A percentile compares a stretch with the other conserved stretches of the same genome.
These are phyloP conservation scores for Zostera marina DNA, from an alignment of 116 monocot genomes.

Conservation along the genomic window DNA sequence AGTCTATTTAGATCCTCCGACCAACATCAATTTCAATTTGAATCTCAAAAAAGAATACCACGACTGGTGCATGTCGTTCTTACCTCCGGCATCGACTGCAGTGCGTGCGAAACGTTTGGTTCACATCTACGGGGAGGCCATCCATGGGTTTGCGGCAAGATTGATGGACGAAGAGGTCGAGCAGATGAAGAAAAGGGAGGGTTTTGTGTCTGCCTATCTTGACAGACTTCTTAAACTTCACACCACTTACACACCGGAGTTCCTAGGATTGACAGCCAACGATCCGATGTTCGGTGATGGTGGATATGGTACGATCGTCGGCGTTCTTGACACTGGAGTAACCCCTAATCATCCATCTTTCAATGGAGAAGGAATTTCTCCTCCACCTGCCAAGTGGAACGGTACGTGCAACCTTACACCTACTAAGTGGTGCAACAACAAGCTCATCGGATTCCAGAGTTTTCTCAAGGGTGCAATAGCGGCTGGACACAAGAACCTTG, in stretches of 20 bases:
- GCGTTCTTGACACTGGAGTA: conserved; percentile 5
- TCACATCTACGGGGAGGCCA: conserved; percentile 9
- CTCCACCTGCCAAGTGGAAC: conserved; percentile 15
- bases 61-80: conserved; percentile 7
- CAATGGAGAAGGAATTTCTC: conserved; percentile 7
- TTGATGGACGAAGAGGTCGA: conserved; percentile 6
- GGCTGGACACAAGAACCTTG: too few relatives aligned
- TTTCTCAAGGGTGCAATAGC: neutral
- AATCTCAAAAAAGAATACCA: neutral
- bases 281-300: neutral
- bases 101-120: conserved; percentile 4
- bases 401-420: conserved; percentile 9
- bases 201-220: conserved; percentile 7
- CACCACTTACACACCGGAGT: conserved; percentile 13
- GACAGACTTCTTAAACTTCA: neutral
- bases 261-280: conserved; percentile 9
- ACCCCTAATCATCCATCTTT: conserved; percentile 15
- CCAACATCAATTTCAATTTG: neutral
- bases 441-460: conserved; percentile 10
- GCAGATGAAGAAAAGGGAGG: conserved; percentile 6
- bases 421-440: conserved; percentile 9
- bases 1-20: neutral
- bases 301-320: neutral
- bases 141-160: conserved; percentile 18
- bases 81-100: neutral